Evolutionary conservation across 2,329 filamentous ascomycete genomes (phyloP), one percentile per base, ranked within the genome.

Genomic region (Pseudogymnoascus sp.): DNA sequence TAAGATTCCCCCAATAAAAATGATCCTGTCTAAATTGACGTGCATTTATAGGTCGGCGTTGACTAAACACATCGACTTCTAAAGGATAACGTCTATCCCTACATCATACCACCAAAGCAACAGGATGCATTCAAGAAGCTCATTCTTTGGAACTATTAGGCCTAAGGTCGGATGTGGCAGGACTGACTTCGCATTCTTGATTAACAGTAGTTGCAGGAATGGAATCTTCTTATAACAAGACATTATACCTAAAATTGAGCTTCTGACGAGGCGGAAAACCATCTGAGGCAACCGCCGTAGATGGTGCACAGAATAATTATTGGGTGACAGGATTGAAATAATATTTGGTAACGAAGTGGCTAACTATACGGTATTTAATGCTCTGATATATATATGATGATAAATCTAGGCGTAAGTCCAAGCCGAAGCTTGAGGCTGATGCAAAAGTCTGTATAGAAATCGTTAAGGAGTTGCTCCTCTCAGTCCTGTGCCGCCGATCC

Each of bases 401-500:
- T 49, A 10, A 12, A 49, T 31, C 14, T 10, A 11, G 23, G 23
- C 8, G 7, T 23, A 10, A 11, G 23, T 29, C 16, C 7, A 52
- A 29, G 23, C 12, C 10, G 21, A 10, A 10, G 7, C 6, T 7
- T 55, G 49, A 33, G 29, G 1, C 14, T 10, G 31, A 33, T 4
- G 19, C 11, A n/a, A 19, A 33, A 33, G 29, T 10, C 29, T 3
- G 7, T 29, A 7, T 21, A 19, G 16, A 19, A 33, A 16, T n/a
- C 14, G 29, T 12, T 4, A n/a, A 21, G 10, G 16, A 19, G 10
- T 10, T 31, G 16, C n/a, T 7, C 23, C 23, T 52, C 43, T 33
- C 29, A 55, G 49, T 35, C 49, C 29, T 55, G 49, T n/a, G 49
- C 29, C 11, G 29, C 49, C 10, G 49, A 55, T n/a, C 62, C 60